phyloP scores from a whole-genome alignment of 495 filamentous ascomycete genomes.

The Jackrogersella multiformis region DNA sequence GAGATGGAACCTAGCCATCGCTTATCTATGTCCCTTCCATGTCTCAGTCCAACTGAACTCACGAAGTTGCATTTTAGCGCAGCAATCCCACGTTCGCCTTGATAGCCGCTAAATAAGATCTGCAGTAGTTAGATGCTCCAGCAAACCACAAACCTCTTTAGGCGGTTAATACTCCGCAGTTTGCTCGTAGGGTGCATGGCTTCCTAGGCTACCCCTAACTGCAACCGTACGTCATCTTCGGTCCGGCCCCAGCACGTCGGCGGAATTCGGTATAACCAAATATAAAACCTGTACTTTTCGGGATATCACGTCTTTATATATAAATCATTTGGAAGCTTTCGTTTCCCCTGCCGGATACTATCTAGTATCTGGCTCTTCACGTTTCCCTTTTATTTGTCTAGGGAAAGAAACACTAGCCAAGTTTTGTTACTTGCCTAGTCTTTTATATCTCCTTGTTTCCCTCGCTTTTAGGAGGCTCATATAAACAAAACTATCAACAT shows the following conservation, averaged over 20 bases:
- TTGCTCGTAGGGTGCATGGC: slow-evolving; percentile 19
- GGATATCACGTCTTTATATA: slow-evolving; percentile 34
- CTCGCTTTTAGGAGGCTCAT: neutral
- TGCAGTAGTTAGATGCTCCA: slow-evolving; percentile 28
- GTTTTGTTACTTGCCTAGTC: neutral
- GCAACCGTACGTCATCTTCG: slow-evolving; percentile 44
- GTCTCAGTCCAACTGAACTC: slow-evolving; percentile 17
- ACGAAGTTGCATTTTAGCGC: slow-evolving; percentile 24
- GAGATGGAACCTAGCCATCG: slow-evolving; percentile 17
- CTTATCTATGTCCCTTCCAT: slow-evolving; percentile 24
- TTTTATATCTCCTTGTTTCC: neutral
- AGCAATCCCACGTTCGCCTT: slow-evolving; percentile 14
- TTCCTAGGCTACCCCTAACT: slow-evolving; percentile 24
- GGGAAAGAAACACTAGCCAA: neutral
- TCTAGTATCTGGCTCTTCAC: slow-evolving; percentile 1
- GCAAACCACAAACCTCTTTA: slow-evolving; percentile 33
- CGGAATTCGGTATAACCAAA: slow-evolving; percentile 31
- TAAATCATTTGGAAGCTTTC: slow-evolving; percentile 17
- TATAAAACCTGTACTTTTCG: slow-evolving; percentile 31
- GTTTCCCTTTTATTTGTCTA: neutral
- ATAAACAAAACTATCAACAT: slow-evolving; percentile 37
- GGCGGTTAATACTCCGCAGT: slow-evolving; percentile 35
- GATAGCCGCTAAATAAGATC: slow-evolving; percentile 32
- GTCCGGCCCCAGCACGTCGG: slow-evolving; percentile 34
- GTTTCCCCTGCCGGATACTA: neutral